Base-by-base conservation (phyloP, 1,284 basidiomycete species). In the Malassezia arunalokei region DNA sequence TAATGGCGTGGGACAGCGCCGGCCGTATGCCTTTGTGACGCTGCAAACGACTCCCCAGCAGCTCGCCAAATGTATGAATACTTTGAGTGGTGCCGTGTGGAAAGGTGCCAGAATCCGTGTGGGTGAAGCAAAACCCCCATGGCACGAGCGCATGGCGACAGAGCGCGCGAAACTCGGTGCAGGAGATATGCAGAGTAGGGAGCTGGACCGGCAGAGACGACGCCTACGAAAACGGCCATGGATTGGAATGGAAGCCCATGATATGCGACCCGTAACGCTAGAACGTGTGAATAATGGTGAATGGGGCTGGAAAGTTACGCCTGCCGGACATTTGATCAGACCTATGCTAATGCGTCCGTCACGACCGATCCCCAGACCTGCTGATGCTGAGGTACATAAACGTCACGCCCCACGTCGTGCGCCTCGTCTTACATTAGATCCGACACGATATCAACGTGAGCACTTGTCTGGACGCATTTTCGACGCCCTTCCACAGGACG, bases 231-330 rank as follows among this genome's bases (percentile, higher is more conserved):
- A 62, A 43, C 57, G 58, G 5, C 60, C 60, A 17, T 60, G 59
- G 29, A 56, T 60, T 51, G 68, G 54, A 5, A 15, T 62, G 17
- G 59, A 68, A 48, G 47, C 56, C n/a, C 6, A 29, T 1, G 15
- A 56, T 35, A 59, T 65, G 62, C 40, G 52, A 14, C 57, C 62
- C 3, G 54, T 68, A n/a, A 57, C 57, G 8, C 30, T 47, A 29
- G 41, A 56, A 7, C 51, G 54, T 1, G 62, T 70, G 8, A 48
- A 65, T 9, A 56, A 42, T 6, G 66, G 60, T 43, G 62, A 51
- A 17, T 67, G 68, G 68, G 67, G 68, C n/a, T 71, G 68, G 68
- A 66, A 69, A 33, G 52, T 50, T 28, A 68, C 65, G 35, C 65
- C 66, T 2, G 62, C 64, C 20, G 63, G 63, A 31, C 65, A 69